Conservation (phyloP, 2,329 filamentous ascomycete genomes). For the Hypoxylon sp. region DNA sequence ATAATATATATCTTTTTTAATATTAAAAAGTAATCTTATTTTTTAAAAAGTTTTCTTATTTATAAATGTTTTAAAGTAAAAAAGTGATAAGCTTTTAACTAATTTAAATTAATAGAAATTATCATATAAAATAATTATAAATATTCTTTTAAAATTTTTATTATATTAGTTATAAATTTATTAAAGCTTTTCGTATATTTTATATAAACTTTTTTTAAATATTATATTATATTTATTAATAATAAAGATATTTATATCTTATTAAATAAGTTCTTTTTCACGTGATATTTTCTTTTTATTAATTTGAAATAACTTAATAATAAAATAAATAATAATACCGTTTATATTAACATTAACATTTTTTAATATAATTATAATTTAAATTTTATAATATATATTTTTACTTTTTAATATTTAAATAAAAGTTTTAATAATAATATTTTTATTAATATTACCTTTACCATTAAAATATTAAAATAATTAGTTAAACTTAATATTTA, state of each 20-base stretch:
- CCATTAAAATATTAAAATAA: too few species aligned
- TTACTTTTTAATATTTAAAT: too few species aligned
- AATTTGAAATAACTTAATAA: neutral
- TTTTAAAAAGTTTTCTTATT: neutral
- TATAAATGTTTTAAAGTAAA: neutral
- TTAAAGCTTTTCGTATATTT: neutral
- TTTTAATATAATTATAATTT: too few species aligned
- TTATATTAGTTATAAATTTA: neutral
- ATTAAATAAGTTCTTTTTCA: neutral
- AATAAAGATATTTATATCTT: neutral
- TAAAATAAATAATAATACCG: neutral
- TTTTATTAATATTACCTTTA: too few species aligned
- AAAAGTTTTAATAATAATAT: too few species aligned
- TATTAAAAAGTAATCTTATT: neutral
- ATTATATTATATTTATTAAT: conserved; percentile 2
- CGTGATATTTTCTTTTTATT: neutral
- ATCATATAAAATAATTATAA: neutral
- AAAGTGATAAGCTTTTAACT: neutral
- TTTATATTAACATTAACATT: neutral
- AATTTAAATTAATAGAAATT: neutral
- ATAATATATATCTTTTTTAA: too few species aligned
- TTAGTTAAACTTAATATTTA: too few species aligned
- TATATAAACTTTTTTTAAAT: neutral
- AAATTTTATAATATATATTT: too few species aligned
- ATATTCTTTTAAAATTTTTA: neutral